Base-by-base conservation (phyloP, 1,284 basidiomycete species). In the Ceratobasidium sp. region DNA sequence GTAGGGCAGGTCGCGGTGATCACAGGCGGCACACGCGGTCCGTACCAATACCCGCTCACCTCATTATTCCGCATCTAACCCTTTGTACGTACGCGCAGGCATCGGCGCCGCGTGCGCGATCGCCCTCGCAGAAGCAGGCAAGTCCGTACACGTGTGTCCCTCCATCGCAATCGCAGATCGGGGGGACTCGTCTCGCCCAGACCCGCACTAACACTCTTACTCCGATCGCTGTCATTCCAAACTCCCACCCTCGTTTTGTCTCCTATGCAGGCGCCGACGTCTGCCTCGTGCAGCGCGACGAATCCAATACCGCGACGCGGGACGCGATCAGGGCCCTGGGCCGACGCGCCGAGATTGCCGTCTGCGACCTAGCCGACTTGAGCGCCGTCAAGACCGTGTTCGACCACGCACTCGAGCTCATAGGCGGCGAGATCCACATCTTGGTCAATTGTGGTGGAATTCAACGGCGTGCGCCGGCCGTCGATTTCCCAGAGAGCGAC, bases 391-490 rank as follows among this genome's bases (percentile, higher is more conserved):
- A 87, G 77, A 79, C 80, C 43, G 82, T 93, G 75, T 91, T 94
- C 79, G 84, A 86, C 64, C 83, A 84, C 64, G 92, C 94, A 30
- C 83, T 91, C 21, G 82, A 86, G 59, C 81, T 84, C 73, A 87
- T 91, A 84, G 86, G 84, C 52, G 87, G 86, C 58, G 62, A 88
- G 71, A 90, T 98, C 76, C 90, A 98, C 80, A 86, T 98, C 77
- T 87, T 98, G 58, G 88, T 98, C 80, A 97, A 98, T 82, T 98
- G 95, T 80, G 96, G 93, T 71, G 96, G 96, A 59, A 98, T 98
- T 78, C 95, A 98, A 81, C 87, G 94, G 78, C 85, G 95, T 81
- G 89, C 91, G 72, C 92, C 93, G 73, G 89, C 90, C 50, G 88
- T 94, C 77, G 86, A 89, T 77, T 98, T 98, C 81, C 84, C 88